A percentile compares a stretch with the other conserved stretches of the same genome.
phyloP scores from a whole-genome alignment of 148 eudicot genomes.

The Rheum nobile region DNA sequence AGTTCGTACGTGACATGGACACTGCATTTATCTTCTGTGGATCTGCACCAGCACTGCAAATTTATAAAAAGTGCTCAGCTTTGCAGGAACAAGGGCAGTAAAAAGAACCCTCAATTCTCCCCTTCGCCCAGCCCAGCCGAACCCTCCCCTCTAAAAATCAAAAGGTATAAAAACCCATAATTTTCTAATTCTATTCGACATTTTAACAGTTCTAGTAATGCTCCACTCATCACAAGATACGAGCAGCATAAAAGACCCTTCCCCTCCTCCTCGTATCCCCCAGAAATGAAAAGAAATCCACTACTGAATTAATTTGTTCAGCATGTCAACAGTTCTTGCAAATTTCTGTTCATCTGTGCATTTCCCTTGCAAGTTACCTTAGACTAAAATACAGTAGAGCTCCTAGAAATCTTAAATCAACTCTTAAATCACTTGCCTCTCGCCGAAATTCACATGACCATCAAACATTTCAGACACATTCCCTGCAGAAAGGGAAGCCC shows the following conservation, averaged over 20 bases:
- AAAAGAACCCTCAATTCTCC: neutral
- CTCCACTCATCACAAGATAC: neutral
- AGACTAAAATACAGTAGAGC: too few species aligned
- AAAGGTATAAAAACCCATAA: neutral
- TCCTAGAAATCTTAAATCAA: constrained; percentile 1
- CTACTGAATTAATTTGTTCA: neutral
- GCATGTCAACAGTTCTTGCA: neutral
- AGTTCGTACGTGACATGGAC: constrained; percentile 71
- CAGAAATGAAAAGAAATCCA: neutral
- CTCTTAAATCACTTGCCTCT: constrained; percentile 37
- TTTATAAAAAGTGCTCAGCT: neutral
- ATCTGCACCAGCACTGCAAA: constrained; percentile 4
- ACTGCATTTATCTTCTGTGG: constrained; percentile 15
- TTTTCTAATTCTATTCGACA: neutral
- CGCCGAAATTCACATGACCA: constrained; percentile 35
- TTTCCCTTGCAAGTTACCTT: neutral
- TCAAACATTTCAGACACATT: constrained; percentile 67
- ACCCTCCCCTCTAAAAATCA: neutral
- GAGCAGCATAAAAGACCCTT: neutral
- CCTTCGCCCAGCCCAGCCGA: neutral
- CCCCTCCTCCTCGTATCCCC: neutral
- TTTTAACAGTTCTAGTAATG: neutral
- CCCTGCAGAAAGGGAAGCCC: constrained; percentile 94
- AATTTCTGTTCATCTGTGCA: neutral
- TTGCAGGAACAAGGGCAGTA: neutral